Evolutionary conservation across 139 green algal genomes (phyloP).

Genomic region (Tetradesmus obliquus): DNA sequence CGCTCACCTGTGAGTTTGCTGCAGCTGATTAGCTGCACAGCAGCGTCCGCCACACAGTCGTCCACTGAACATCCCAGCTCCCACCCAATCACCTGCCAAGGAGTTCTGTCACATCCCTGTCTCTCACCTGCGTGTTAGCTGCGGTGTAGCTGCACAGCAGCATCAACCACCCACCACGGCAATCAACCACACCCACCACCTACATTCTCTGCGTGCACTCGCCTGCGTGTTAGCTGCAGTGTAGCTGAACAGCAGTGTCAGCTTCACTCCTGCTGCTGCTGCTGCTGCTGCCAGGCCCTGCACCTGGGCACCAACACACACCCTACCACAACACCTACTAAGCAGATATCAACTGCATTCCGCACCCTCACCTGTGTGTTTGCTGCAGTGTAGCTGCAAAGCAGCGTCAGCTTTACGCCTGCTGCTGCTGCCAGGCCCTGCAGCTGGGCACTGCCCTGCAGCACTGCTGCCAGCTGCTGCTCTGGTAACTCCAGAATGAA

Average conservation of each 20-base stretch:
- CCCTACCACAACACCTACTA: too few species aligned
- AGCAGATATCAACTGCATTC: too few species aligned
- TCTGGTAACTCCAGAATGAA: conserved; percentile 21
- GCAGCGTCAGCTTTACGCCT: not conserved
- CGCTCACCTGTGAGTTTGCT: too few species aligned
- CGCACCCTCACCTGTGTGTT: conserved; percentile 11
- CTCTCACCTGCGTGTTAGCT: not conserved
- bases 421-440: not conserved
- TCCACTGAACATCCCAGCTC: too few species aligned
- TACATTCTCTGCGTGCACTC: not conserved
- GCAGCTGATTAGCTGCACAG: too few species aligned
- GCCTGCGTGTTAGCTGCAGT: not conserved
- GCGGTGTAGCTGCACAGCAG: not conserved
- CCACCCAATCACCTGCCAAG: too few species aligned
- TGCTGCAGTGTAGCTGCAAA: conserved; percentile 26
- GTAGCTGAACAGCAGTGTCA: not conserved
- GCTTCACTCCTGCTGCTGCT: not conserved
- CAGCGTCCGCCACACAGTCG: too few species aligned
- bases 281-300: not conserved
- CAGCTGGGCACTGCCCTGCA: not conserved
- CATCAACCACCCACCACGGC: not conserved
- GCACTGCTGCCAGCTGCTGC: not conserved
- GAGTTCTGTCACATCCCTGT: too few species aligned
- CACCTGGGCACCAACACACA: not conserved
- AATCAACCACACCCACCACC: not conserved